Evolutionary conservation across 2,329 filamentous ascomycete species (phyloP), one percentile per base, ranked within the genome.

Genomic region (Hypocreales sp.): DNA sequence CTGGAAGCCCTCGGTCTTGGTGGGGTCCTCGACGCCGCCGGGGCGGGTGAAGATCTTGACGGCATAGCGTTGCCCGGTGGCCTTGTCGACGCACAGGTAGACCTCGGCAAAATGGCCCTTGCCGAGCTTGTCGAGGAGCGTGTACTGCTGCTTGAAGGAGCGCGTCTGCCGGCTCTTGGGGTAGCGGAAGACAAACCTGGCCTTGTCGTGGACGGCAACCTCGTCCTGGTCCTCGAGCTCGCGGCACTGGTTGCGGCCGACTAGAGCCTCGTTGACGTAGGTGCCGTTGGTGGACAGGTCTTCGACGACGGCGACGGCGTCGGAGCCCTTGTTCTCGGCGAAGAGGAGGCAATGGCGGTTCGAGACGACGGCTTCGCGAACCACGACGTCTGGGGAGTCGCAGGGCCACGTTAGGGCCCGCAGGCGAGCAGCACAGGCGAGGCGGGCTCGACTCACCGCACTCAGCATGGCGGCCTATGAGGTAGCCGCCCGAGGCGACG

Each of bases 71-170:
- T 74, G 67, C 7, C 90, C 92, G 0, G 75, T 79, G 12, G 70
- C 66, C 46, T 86, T 87, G 50, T 98, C 86, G 2, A 90, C 70
- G 42, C 86, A 93, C 3, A 92, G 61, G 46, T 90, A 92, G 14
- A 95, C 87, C 13, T 87, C 83, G 20, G 86, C 90, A 48, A 94
- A 95, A 46, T 94, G 86, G 4, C 87, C 87, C 51, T 93, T 92
- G 40, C 87, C 90, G 8, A 95, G 69, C 47, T 84, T 81, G 39
- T 90, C 75, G 18, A 83, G 64, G 10, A 92, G 64, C 4, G 71
- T 79, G 55, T 92, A 98, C 47, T 93, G 79, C 41, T 92, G 80
- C 20, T 72, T 59, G 57, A 98, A 98, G 5, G 64, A 72, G 48
- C 76, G 87, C 5, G 78, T 76, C 28, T 74, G 64, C 27, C 78